Evolutionary conservation across 2,329 filamentous ascomycete genomes (phyloP).

Genomic region (Botryotinia calthae): DNA sequence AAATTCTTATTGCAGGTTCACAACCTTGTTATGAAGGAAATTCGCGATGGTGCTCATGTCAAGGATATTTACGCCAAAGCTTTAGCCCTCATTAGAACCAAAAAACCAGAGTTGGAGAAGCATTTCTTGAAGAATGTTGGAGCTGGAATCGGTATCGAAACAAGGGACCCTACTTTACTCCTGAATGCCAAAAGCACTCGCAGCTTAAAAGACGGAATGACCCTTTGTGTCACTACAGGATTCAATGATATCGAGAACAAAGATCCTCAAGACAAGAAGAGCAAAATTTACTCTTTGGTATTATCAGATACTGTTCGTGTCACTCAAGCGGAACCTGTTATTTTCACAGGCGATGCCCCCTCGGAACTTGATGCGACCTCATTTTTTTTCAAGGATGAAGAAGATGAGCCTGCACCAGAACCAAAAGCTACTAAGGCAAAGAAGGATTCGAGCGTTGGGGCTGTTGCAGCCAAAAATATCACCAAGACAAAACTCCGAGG

Average conservation of each 20-base stretch:
- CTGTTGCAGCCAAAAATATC: slow-evolving; percentile 91
- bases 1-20: slow-evolving; percentile 83
- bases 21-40: slow-evolving; percentile 84
- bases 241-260: slow-evolving; percentile 87
- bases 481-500: slow-evolving; percentile 89
- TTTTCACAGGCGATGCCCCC: slow-evolving; percentile 92
- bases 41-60: slow-evolving; percentile 78
- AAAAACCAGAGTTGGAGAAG: slow-evolving; percentile 93
- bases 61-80: slow-evolving; percentile 95
- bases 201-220: slow-evolving; percentile 93
- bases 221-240: slow-evolving; percentile 83
- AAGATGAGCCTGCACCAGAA: slow-evolving; percentile 62
- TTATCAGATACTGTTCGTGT: slow-evolving; percentile 93
- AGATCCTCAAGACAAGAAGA: slow-evolving; percentile 83
- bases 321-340: slow-evolving; percentile 70
- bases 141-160: slow-evolving; percentile 89
- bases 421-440: slow-evolving; percentile 88
- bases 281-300: slow-evolving; percentile 82
- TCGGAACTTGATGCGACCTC: slow-evolving; percentile 91
- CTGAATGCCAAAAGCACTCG: slow-evolving; percentile 85
- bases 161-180: slow-evolving; percentile 76
- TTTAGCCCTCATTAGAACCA: slow-evolving; percentile 72
- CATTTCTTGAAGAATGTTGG: slow-evolving; percentile 92
- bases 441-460: slow-evolving; percentile 77
- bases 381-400: slow-evolving; percentile 98